Conservation (phyloP, 2,329 filamentous ascomycete species). For the Fusarium sp. region DNA sequence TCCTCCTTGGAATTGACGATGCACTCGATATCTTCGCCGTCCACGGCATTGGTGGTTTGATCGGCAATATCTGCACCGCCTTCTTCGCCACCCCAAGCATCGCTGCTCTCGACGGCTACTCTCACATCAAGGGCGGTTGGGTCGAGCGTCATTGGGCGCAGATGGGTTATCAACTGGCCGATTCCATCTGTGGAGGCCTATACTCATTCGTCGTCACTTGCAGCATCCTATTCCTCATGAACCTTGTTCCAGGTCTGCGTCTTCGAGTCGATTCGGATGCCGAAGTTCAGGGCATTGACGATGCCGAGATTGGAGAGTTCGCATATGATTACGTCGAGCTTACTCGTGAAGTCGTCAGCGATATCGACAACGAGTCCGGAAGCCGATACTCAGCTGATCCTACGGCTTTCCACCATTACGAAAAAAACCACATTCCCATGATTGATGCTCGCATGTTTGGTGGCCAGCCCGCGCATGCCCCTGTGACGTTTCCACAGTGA, state of each 20-base stretch:
- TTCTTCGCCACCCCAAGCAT: conserved; percentile 90
- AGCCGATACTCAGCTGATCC: conserved; percentile 57
- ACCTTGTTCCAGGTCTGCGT: conserved; percentile 78
- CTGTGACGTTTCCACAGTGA: conserved; percentile 40
- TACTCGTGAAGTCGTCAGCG: conserved; percentile 66
- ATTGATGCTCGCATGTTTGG: conserved; percentile 57
- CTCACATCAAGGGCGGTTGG: conserved; percentile 79
- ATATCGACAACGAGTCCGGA: conserved; percentile 56
- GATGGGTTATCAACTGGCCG: conserved; percentile 84
- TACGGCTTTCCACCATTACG: conserved; percentile 54
- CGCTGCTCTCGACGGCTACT: conserved; percentile 78
- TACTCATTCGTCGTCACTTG: conserved; percentile 85
- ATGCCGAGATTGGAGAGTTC: conserved; percentile 91
- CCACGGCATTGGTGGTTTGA: conserved; percentile 80
- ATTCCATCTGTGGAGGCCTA: conserved; percentile 77
- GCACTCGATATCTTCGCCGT: conserved; percentile 90
- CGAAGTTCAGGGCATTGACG: conserved; percentile 86
- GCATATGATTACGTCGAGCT: conserved; percentile 96
- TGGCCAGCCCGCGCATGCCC: conserved; percentile 39
- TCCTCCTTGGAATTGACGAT: conserved; percentile 82
- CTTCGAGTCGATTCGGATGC: conserved; percentile 81
- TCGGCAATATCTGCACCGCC: conserved; percentile 81
- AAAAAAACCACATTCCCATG: conserved; percentile 62
- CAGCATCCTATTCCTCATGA: conserved; percentile 82
- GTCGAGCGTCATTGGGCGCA: conserved; percentile 86